Percentiles rank a stretch among this genome's conserved stretches.
These are phyloP conservation scores for Aspergillus alliaceus DNA, from an alignment of 2,329 filamentous ascomycete species.

Conservation along the genomic window DNA sequence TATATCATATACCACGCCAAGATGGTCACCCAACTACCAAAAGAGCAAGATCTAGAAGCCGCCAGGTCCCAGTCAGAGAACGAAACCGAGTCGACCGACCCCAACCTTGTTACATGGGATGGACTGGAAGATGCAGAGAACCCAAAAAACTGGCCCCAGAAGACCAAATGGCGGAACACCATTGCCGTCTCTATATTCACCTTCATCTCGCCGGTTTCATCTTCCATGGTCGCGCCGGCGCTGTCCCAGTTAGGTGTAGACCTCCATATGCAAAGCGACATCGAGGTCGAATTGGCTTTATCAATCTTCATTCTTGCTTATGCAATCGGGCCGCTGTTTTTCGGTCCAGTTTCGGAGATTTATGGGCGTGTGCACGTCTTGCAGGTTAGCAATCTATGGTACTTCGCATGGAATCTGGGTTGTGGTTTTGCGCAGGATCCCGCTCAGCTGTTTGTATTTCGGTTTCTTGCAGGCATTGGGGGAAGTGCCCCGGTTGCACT, in stretches of 20 bases:
- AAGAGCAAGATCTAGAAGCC: neutral
- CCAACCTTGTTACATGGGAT: neutral
- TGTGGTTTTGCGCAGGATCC: slow-evolving; percentile 41
- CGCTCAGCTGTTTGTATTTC: slow-evolving; percentile 45
- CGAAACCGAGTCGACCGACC: neutral
- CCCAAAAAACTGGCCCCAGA: slow-evolving; percentile 55
- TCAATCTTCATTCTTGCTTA: slow-evolving; percentile 57
- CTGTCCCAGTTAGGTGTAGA: slow-evolving; percentile 53
- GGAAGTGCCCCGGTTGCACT: slow-evolving; percentile 44
- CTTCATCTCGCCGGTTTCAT: slow-evolving; percentile 63
- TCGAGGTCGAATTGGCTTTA: slow-evolving; percentile 49
- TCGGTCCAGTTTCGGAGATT: slow-evolving; percentile 16
- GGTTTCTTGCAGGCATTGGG: slow-evolving; percentile 60
- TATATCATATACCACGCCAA: too few relatives aligned
- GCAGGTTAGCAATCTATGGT: slow-evolving; percentile 15
- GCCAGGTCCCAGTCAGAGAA: neutral
- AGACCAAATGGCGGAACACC: slow-evolving; percentile 57
- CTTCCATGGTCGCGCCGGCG: slow-evolving; percentile 57
- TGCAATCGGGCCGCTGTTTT: slow-evolving; percentile 32
- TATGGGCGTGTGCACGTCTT: slow-evolving; percentile 14
- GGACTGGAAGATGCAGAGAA: slow-evolving; percentile 12
- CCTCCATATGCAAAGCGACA: slow-evolving; percentile 49
- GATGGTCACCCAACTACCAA: neutral
- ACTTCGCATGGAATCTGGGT: slow-evolving; percentile 14
- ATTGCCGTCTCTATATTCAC: slow-evolving; percentile 58